These are phyloP conservation scores for Sugiyamaella chiloensis DNA, from an alignment of 805 yeast species.

Conservation along the genomic window DNA sequence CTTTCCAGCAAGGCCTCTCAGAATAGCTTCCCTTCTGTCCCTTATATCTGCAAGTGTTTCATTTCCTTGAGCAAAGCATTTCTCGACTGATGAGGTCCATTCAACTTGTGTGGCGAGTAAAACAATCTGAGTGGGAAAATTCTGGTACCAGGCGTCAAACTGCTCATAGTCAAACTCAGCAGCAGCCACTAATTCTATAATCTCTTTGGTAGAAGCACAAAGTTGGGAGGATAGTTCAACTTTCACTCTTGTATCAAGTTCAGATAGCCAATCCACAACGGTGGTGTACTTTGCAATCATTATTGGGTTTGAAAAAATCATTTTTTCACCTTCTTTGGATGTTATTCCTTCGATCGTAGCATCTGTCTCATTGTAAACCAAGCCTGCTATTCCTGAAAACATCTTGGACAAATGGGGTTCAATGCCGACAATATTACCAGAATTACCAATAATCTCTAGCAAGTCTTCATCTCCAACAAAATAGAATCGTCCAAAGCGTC, in stretches of 20 bases:
- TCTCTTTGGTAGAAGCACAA: constrained; percentile 32
- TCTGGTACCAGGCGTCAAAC: constrained; percentile 34
- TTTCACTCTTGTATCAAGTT: constrained; percentile 54
- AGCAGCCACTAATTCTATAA: constrained; percentile 19
- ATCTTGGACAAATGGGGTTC: constrained; percentile 64
- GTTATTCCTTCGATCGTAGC: constrained; percentile 44
- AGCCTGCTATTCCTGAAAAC: constrained; percentile 59
- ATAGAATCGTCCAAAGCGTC: constrained; percentile 72
- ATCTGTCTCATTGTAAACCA: constrained; percentile 38
- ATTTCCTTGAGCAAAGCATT: constrained; percentile 17
- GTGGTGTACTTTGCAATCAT: constrained; percentile 40
- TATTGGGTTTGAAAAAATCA: constrained; percentile 41
- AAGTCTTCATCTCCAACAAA: constrained; percentile 90
- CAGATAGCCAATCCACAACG: constrained; percentile 60
- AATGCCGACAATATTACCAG: constrained; percentile 43
- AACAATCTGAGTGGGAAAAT: constrained; percentile 53
- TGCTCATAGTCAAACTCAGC: constrained; percentile 21
- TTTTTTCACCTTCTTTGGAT: constrained; percentile 65
- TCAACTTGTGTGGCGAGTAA: constrained; percentile 53
- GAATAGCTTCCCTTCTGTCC: neutral
- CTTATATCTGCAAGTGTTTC: neutral
- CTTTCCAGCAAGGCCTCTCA: constrained; percentile 32
- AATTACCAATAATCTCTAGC: constrained; percentile 73
- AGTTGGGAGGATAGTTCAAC: constrained; percentile 43
- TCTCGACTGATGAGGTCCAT: constrained; percentile 51